Evolutionary conservation across 805 yeast species (phyloP).

Genomic region (Schizosaccharomyces osmophilus): DNA sequence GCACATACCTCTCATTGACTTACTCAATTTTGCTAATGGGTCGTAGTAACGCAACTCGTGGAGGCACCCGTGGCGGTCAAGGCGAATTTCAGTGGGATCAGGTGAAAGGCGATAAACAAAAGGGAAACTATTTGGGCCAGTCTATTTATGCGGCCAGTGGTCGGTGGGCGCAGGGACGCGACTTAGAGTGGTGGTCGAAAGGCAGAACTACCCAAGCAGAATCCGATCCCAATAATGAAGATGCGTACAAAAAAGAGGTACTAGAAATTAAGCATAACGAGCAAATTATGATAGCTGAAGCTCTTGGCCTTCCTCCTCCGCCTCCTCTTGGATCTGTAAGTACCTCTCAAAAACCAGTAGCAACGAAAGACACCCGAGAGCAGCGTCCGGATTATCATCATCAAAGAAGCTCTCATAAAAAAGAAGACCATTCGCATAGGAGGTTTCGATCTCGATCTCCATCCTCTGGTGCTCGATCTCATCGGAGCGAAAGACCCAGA

Average conservation of each 20-base stretch:
- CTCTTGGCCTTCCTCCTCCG: neutral
- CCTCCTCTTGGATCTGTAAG: neutral
- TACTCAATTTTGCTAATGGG: neutral
- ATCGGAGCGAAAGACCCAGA: too few species aligned
- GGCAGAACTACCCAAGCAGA: conserved; percentile 3
- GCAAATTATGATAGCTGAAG: neutral
- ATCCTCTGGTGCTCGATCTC: too few species aligned
- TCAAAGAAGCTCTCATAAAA: too few species aligned
- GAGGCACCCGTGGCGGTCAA: conserved; percentile 9
- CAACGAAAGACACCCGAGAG: too few species aligned
- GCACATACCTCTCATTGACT: too few species aligned
- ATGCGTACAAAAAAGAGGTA: neutral
- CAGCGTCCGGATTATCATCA: too few species aligned
- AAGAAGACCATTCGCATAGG: too few species aligned
- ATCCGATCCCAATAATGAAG: neutral
- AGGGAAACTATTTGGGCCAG: conserved; percentile 11
- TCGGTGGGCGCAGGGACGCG: conserved; percentile 9
- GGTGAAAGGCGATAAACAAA: conserved; percentile 11
- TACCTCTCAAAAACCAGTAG: too few species aligned
- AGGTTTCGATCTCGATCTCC: too few species aligned
- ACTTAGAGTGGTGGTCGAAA: conserved; percentile 11
- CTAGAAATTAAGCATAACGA: neutral
- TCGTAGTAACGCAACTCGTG: conserved; percentile 4
- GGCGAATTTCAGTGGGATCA: conserved; percentile 11
- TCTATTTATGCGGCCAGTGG: conserved; percentile 12